Base-by-base conservation (phyloP, 257 asterid genomes). In the Galeopsis tetrahit region DNA sequence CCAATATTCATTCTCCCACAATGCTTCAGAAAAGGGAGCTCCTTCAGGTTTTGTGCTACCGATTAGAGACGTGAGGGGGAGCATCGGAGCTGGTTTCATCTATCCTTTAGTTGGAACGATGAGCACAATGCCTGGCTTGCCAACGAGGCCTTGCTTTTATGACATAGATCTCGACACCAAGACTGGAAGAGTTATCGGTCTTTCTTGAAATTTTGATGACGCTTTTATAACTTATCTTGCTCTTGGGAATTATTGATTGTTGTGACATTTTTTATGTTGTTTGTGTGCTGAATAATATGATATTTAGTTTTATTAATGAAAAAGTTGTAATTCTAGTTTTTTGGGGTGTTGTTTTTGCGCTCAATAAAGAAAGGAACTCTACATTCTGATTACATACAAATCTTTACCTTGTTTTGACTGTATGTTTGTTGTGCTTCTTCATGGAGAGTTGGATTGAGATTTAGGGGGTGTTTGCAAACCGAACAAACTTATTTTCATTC, bases 91-190 rank as follows among this genome's bases (percentile, higher is more conserved):
- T 4, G 97, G 99, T 43, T 95, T 95, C 83, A 90, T 92, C 70
- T 95, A 90, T 72, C 99, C 98, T 60, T 77, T 90, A 64, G 97
- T 95, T 8, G 99, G 99, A 52, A 92, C 97, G 0, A 95, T 92
- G 99, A 92, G 98, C 76, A 95, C 99, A 6, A 95, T 95, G 99
- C 99, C 99, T 32, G 99, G 99, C 52, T 86, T 95, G 17, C 97
- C 98, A 0, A 95, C 99, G 13, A 80, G 99, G 81, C 99, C 99
- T 75, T 88, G 98, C 93, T 95, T 95, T 69, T 95, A 92, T 8
- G 98, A 92, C 72, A 92, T 92, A 51, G 98, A 95, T 82, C 75
- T 95, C 7, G 99, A 95, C 70, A 86, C 97, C 0, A 33, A 88
- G 55, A 92, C 98, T 0, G 97, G 98, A 74, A 83, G 75, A 73